Base-by-base conservation (phyloP, 2,329 filamentous ascomycete genomes). In the Talaromyces sp. region DNA sequence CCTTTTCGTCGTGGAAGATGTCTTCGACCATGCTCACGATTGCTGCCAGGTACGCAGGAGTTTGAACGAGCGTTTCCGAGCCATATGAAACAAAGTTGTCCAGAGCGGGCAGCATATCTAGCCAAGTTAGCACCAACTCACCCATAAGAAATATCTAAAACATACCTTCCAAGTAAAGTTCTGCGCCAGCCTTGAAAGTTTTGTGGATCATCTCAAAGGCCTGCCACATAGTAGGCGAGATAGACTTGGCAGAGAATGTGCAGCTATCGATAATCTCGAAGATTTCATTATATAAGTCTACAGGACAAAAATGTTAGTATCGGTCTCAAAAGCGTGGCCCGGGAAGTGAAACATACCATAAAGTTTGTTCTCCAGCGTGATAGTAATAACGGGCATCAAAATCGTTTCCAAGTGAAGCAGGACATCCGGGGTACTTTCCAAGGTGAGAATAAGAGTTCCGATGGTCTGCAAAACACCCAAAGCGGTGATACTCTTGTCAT, bases 231-330 rank as follows among this genome's bases (percentile, higher is more conserved):
- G 91, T 96, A 10, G 89, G 86, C 1, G 95, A 97, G 67, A 99
- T 98, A 61, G 86, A 85, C 82, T 98, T 99, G 64, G 95, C 93
- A 11, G 95, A 91, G 74, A 98, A 99, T 8, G 95, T 99, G 82
- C 95, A 99, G 82, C 92, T 97, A 75, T 99, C 95, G 68, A 99
- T 96, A 69, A 99, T 99, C 78, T 99, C 95, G 68, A 99, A 99
- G 5, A 98, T 87, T 74, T 99, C 95, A 73, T 98, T 99, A 77
- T 97, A 99, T 24, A 99, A 80, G 75, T 99, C 89, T 89, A 49
- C 58, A 35, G 35, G 66, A 46, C 69, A 72, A 32, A 55, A 35
- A 19, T 13, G 19, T 58, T 32, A 58, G 52, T 19, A 58, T 17
- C 11, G 11, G 7, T 17, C 4, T 21, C 27, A 50, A 38, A 38